Evolutionary conservation across 805 yeast species (phyloP).

Genomic region (Teunomyces pallodes): DNA sequence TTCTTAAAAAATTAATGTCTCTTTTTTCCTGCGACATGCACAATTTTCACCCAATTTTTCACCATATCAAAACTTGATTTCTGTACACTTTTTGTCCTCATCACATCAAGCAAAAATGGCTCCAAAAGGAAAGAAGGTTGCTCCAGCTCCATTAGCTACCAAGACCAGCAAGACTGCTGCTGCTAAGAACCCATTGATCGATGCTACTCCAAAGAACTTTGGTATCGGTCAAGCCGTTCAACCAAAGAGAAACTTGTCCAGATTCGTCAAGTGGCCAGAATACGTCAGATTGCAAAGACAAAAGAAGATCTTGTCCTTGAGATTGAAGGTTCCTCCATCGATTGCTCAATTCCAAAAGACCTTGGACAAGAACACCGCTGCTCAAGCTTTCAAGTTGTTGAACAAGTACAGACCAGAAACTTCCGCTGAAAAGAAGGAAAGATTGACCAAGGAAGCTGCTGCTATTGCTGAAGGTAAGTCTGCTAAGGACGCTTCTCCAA

Average conservation of each 20-base stretch:
- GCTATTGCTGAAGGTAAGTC: conserved; percentile 98
- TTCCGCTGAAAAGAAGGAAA: conserved; percentile 95
- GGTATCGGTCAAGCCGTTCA: conserved; percentile 97
- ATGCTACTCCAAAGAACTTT: conserved; percentile 85
- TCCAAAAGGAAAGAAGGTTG: conserved; percentile 72
- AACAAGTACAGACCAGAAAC: conserved; percentile 99
- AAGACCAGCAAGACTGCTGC: conserved; percentile 42
- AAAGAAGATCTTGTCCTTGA: conserved; percentile 90
- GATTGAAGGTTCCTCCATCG: conserved; percentile 99
- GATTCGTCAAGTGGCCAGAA: conserved; percentile 99
- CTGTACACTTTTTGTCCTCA: conserved; percentile 7
- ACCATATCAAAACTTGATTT: not conserved
- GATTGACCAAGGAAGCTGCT: conserved; percentile 98
- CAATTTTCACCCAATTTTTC: conserved; percentile 5
- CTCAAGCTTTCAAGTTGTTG: conserved; percentile 94
- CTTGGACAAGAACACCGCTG: conserved; percentile 98
- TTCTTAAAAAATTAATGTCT: not conserved
- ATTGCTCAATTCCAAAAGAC: conserved; percentile 94
- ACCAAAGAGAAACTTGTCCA: conserved; percentile 93
- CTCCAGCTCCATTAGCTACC: conserved; percentile 96
- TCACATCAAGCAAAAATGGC: conserved; percentile 27
- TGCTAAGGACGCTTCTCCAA: conserved; percentile 93
- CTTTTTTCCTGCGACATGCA: not conserved
- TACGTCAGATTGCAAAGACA: conserved; percentile 98
- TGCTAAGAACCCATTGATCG: conserved; percentile 79